phyloP scores from a whole-genome alignment of 176 grass and related monocot species.

The Aegilops longissima region DNA sequence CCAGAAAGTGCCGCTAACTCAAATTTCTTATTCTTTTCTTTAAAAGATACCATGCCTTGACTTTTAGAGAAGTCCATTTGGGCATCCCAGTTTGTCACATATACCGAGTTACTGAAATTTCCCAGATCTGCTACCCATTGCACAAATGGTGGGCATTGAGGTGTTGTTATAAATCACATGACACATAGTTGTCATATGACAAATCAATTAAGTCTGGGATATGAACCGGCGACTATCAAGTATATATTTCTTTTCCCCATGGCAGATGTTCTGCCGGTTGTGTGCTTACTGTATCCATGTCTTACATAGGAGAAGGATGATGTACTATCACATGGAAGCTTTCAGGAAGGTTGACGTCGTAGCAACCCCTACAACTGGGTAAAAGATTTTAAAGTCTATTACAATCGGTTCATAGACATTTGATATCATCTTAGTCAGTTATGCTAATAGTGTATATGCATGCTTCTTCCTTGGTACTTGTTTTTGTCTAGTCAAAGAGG shows the following conservation, averaged over 20 bases:
- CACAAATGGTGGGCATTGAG: not conserved
- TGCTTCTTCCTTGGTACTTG: not conserved
- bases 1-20: not conserved
- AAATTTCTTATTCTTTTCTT: not conserved
- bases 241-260: conserved; percentile 13
- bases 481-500: not conserved
- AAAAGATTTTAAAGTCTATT: conserved; percentile 32
- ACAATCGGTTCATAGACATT: not conserved
- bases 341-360: conserved; percentile 97
- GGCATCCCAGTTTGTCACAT: not conserved
- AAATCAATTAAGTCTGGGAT: not conserved
- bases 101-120: not conserved
- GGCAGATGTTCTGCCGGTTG: not conserved
- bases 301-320: conserved; percentile 86
- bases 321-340: conserved; percentile 95
- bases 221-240: not conserved
- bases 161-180: not conserved
- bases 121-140: not conserved
- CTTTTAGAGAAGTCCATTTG: too few relatives aligned
- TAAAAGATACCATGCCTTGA: not conserved
- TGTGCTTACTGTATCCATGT: conserved; percentile 6
- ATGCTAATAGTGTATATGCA: conserved; percentile 2
- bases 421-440: not conserved
- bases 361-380: conserved; percentile 95
- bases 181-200: not conserved